These are phyloP conservation scores for Fusarium goolgardi DNA, from an alignment of 2,329 filamentous ascomycete genomes.

Conservation along the genomic window DNA sequence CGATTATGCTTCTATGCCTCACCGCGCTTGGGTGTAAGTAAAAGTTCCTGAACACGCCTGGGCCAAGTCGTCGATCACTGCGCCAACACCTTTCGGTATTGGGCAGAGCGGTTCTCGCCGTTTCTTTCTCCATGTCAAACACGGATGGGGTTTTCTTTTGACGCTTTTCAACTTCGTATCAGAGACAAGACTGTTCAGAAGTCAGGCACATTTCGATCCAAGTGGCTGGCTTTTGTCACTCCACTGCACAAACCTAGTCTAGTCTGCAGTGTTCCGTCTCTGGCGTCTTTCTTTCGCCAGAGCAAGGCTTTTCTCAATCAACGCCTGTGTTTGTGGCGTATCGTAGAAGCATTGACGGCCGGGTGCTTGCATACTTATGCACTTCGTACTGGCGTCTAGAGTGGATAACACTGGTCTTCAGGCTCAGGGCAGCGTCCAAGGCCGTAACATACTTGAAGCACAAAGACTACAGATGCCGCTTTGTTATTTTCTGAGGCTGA, in stretches of 20 bases:
- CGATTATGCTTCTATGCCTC: conserved; percentile 29
- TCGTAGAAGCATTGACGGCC: conserved; percentile 59
- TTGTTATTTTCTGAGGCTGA: conserved; percentile 22
- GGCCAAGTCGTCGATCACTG: conserved; percentile 22
- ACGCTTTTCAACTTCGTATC: conserved; percentile 36
- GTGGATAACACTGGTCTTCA: conserved; percentile 32
- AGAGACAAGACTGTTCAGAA: conserved; percentile 33
- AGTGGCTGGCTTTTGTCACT: conserved; percentile 36
- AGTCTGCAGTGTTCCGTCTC: conserved; percentile 47
- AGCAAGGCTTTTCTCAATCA: conserved; percentile 53
- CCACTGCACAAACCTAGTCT: conserved; percentile 38
- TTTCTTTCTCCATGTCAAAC: conserved; percentile 5
- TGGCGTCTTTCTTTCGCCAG: conserved; percentile 45
- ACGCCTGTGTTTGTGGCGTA: conserved; percentile 60
- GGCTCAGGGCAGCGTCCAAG: conserved; percentile 41
- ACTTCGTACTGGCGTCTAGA: conserved; percentile 41
- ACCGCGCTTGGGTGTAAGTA: conserved; percentile 19
- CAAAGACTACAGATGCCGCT: conserved; percentile 33
- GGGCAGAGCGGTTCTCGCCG: conserved; percentile 21
- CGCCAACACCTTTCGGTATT: conserved; percentile 20
- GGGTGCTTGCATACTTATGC: conserved; percentile 63
- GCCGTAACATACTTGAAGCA: conserved; percentile 28
- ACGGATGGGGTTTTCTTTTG: conserved; percentile 11
- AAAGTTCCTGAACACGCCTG: conserved; percentile 28
- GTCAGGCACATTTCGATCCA: conserved; percentile 36